phyloP scores from a whole-genome alignment of 2,329 filamentous ascomycete genomes.

The Gaeumannomyces sp. region DNA sequence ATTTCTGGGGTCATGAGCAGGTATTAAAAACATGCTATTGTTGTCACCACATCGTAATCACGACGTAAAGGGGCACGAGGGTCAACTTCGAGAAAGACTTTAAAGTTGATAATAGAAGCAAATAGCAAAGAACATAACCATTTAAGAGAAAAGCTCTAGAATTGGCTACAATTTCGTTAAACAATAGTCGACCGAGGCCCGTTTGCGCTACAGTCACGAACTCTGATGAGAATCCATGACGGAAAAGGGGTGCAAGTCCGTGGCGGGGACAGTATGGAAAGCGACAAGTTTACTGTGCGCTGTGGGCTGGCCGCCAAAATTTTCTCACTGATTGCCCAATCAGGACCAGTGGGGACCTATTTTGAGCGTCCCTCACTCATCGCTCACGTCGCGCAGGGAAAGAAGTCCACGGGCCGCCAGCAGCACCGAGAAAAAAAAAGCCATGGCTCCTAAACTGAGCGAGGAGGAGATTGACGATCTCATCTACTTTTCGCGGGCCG shows the following conservation, averaged over 20 bases:
- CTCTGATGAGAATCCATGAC: background rate
- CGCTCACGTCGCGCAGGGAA: background rate
- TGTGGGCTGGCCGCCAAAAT: background rate
- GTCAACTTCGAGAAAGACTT: too few relatives aligned
- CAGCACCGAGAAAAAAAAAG: background rate
- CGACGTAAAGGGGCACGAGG: too few relatives aligned
- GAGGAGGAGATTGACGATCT: conserved; percentile 88
- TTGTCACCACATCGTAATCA: too few relatives aligned
- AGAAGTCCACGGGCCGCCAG: background rate
- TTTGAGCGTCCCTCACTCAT: background rate
- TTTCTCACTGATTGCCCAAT: background rate
- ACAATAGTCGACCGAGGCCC: too few relatives aligned
- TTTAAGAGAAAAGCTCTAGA: too few relatives aligned
- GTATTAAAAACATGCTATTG: too few relatives aligned
- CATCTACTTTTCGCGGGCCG: conserved; percentile 76
- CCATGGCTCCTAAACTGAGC: conserved; percentile 50
- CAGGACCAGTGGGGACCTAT: background rate
- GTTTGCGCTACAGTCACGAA: too few relatives aligned
- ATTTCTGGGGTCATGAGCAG: too few relatives aligned
- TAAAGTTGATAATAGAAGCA: too few relatives aligned
- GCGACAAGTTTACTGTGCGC: background rate
- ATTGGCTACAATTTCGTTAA: too few relatives aligned
- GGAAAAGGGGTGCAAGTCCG: background rate
- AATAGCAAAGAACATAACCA: too few relatives aligned
- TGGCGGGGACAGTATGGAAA: background rate